Conservation (phyloP, 2,329 filamentous ascomycete genomes). For the Aspergillus awamori region DNA sequence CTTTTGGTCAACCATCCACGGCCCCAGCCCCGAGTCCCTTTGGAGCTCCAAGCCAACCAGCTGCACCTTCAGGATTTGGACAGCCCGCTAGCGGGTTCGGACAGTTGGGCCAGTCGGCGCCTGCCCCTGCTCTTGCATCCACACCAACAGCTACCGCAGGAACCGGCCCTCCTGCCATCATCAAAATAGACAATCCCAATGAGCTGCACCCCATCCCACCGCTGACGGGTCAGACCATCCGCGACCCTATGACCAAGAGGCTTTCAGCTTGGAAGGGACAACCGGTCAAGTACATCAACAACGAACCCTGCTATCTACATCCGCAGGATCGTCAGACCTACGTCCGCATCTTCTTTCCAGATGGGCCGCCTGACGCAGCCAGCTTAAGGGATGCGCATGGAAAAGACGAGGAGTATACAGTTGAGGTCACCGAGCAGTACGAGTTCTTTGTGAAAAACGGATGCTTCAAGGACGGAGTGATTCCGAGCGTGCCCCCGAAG, state of each 20-base stretch:
- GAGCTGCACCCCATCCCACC: constrained; percentile 41
- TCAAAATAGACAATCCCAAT: constrained; percentile 31
- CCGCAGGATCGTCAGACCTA: constrained; percentile 58
- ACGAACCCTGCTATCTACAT: constrained; percentile 55
- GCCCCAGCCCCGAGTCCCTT: constrained; percentile 33
- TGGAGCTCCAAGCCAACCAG: constrained; percentile 38
- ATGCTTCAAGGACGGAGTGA: constrained; percentile 67
- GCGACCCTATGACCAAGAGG: constrained; percentile 38
- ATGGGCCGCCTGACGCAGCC: constrained; percentile 62
- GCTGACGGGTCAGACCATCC: constrained; percentile 41
- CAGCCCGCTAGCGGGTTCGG: constrained; percentile 37
- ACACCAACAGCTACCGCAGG: constrained; percentile 17
- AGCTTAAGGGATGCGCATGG: constrained; percentile 55
- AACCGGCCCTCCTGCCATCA: constrained; percentile 32
- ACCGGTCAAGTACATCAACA: constrained; percentile 61
- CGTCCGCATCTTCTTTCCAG: constrained; percentile 72
- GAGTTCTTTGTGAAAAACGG: constrained; percentile 66
- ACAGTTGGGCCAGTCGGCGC: constrained; percentile 16
- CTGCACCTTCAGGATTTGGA: constrained; percentile 36
- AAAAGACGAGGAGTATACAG: constrained; percentile 54
- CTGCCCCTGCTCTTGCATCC: constrained; percentile 10
- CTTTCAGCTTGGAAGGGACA: constrained; percentile 66
- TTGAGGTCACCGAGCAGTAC: constrained; percentile 63
- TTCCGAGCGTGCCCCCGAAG: constrained; percentile 78
- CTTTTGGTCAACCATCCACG: constrained; percentile 34